Base-by-base conservation (phyloP, 352 stramenopile species). In the Phytophthora pini region DNA sequence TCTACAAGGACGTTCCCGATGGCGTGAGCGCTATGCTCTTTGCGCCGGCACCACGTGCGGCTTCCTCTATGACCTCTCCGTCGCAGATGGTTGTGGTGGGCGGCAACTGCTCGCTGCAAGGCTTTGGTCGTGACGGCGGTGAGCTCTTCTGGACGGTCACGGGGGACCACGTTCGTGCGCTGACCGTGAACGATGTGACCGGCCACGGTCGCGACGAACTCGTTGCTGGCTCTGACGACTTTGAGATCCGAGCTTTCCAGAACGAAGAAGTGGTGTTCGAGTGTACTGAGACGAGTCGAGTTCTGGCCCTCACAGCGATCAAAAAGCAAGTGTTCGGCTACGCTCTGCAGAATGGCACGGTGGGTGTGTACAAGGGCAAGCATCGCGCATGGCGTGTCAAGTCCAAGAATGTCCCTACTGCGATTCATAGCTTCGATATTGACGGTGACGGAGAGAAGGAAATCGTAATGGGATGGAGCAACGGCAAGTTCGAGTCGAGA, bases 141-240 rank as follows among this genome's bases (percentile, higher is more conserved):
- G 92, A 98, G 68, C 72, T 91, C 57, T 97, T 97, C 44, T 97
- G 90, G 90, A 97, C 90, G 1, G 93, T 98, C 64, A 97, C 91
- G 1, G 92, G 92, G 43, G 93, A 98, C 68, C 90, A 97, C 57
- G 90, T 97, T 45, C 84, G 82, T n/a, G 84, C 89, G 7, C 68
- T 98, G 52, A 58, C 84, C 22, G 70, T 96, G 38, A 84, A 60
- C 20, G 90, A 98, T 46, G 66, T 92, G 20, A 90, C 82, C 12
- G 84, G 84, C 26, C 72, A 90, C 41, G 84, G 76, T 8, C 76
- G 80, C 5, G 71, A 90, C 22, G 81, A 98, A 47, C 76, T 98
- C 4, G 61, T 98, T n/a, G 86, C 92, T 12, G 93, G 90, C 8
- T 96, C 85, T 6, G 93, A 98, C 51, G 93, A 98, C 68, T 98